Evolutionary conservation across 2,329 filamentous ascomycete species (phyloP), one percentile per base, ranked within the genome.

Genomic region (Atkinsonella texensis): DNA sequence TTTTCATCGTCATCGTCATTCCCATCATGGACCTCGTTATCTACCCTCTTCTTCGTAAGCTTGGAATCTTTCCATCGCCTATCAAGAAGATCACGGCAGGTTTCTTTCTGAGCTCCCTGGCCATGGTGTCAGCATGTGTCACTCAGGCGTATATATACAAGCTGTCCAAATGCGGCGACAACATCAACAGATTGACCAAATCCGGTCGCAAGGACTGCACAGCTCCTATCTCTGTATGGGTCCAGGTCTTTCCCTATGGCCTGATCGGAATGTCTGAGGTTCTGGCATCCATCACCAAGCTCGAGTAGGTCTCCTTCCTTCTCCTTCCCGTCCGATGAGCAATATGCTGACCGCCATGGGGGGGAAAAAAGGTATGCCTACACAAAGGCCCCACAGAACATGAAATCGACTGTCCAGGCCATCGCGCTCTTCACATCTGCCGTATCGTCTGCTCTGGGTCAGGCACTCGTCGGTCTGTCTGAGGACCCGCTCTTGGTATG

Each of bases 321-420:
- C 9, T 41, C 4, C 39, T 41, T 41, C 9, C 5, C 4, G 9
- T 17, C 4, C n/a, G 6, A 18, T 18, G 39, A 20, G 9, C 3
- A 18, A 41, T 4, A 6, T 28, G 28, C 28, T 28, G 28, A 28
- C 28, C 28, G 28, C 28, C 28, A 41, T 10, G 4, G 39, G 32
- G 17, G 2, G 20, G 20, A 23, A 23, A 18, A 33, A 9, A 46
- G 45, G 17, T 88, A 87, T 57, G 85, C 85, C 20, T 88, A 81
- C 68, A 84, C 83, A 60, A 88, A 88, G 65, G 84, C 84, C 0
- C 86, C 85, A 9, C 76, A 75, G 62, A 88, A 87, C 68, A 89
- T 89, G 85, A 76, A 84, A 6, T 84, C 81, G 28, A 74, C 88
- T 51, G 81, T 89, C n/a, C 74, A 76, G 58, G 78, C 80, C 10